Evolutionary conservation across 495 filamentous ascomycete genomes (phyloP), one percentile per base, ranked within the genome.

Genomic region (Trichocladium antarcticum): DNA sequence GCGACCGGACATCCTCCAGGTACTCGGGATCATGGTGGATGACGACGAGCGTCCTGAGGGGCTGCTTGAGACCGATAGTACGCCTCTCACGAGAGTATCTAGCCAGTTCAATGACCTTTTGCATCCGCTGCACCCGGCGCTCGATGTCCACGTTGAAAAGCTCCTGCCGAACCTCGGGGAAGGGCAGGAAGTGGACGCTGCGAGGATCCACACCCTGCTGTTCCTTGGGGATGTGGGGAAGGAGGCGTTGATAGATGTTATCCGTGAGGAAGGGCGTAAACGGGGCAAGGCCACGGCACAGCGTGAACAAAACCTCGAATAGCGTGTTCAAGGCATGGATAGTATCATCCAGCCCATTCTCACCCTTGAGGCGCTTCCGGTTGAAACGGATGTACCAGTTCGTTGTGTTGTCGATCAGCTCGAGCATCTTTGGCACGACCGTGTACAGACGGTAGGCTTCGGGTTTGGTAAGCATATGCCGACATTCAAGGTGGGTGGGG

Each of bases 331-430:
- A 72, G 9, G 92, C 92, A 63, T 94, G 85, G 45, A 81, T 67
- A 21, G 92, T 97, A 58, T 97, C 92, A 8, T 63, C 52, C 11
- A 85, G 64, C 12, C 90, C 90, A 58, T 84, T 80, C 66, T 93
- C 89, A 47, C 92, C 92, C 80, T 97, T 98, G 46, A 98, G 73
- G 16, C 92, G 83, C 64, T 87, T 88, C 27, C 92, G 80, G 72
- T 98, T 98, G 74, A 97, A 95, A n/a, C 90, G 80, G 62, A 98
- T 98, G 66, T 98, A 98, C 93, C 93, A 98, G 68, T 98, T 98
- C 2, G 92, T 97, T 6, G 86, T 86, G 67, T 92, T 89, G 61
- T 98, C 92, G 54, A 97, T 92, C 63, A 95, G 77, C 46, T 77
- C 78, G 24, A 98, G 77, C 47, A 98, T 69, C 43, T 84, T 79